Evolutionary conservation across 1,139 yeast genomes (phyloP).

Genomic region (Scheffersomyces illinoinensis): DNA sequence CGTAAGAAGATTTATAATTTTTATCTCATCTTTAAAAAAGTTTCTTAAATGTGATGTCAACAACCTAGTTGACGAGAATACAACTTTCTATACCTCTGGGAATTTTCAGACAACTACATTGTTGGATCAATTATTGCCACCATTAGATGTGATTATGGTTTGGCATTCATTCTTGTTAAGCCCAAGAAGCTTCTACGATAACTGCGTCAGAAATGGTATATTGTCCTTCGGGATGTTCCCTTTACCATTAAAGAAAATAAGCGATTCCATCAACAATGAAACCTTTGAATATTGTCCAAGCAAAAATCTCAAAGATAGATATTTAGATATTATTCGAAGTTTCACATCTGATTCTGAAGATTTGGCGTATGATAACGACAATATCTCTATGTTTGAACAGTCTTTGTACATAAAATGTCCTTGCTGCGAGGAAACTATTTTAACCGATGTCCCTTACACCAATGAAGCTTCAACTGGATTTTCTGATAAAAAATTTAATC

Average conservation of each 20-base stretch:
- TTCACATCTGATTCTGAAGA: slow-evolving; percentile 2
- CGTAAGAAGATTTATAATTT: slow-evolving; percentile 28
- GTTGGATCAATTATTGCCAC: slow-evolving; percentile 22
- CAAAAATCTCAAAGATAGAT: slow-evolving; percentile 4
- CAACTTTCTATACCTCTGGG: not conserved
- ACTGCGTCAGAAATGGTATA: slow-evolving; percentile 24
- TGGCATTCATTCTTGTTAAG: slow-evolving; percentile 39
- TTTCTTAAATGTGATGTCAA: slow-evolving; percentile 2
- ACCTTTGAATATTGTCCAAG: slow-evolving; percentile 20
- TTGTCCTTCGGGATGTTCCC: slow-evolving; percentile 22
- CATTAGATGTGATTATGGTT: slow-evolving; percentile 39
- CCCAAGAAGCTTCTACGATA: slow-evolving; percentile 30
- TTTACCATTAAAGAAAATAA: slow-evolving; percentile 25
- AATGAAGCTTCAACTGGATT: slow-evolving; percentile 21
- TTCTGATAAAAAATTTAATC: slow-evolving; percentile 18
- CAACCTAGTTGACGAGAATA: not conserved
- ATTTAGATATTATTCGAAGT: slow-evolving; percentile 4
- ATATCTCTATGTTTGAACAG: slow-evolving; percentile 5
- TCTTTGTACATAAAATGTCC: slow-evolving; percentile 18
- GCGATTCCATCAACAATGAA: slow-evolving; percentile 20
- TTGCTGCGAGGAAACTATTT: slow-evolving; percentile 12
- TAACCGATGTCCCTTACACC: slow-evolving; percentile 15
- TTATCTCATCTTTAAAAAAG: slow-evolving; percentile 20
- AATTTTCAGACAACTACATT: not conserved
- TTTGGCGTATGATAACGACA: slow-evolving; percentile 1